Evolutionary conservation across 805 yeast species (phyloP).

Genomic region (Scheffersomyces spartinae): DNA sequence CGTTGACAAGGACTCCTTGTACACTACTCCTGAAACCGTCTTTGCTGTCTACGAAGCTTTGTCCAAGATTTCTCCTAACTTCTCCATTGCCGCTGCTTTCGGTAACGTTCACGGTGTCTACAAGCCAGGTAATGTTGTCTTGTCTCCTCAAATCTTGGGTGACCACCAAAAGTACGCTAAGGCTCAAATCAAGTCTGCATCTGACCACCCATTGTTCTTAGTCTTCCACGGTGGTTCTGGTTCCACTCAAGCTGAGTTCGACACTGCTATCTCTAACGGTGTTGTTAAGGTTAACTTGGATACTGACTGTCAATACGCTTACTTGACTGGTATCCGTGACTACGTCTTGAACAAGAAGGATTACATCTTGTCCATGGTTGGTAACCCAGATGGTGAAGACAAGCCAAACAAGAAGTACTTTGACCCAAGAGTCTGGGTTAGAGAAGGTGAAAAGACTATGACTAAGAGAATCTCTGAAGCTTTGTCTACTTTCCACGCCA

Average conservation of each 20-base stretch:
- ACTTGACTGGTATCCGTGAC: slow-evolving; percentile 95
- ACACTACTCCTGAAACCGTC: slow-evolving; percentile 94
- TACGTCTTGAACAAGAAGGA: slow-evolving; percentile 94
- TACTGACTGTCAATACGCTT: slow-evolving; percentile 98
- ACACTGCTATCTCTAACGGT: slow-evolving; percentile 84
- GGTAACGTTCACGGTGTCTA: slow-evolving; percentile 99
- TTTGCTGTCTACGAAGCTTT: slow-evolving; percentile 85
- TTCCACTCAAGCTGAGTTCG: slow-evolving; percentile 84
- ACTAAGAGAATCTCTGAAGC: slow-evolving; percentile 73
- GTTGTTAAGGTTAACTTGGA: slow-evolving; percentile 98
- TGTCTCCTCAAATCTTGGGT: slow-evolving; percentile 87
- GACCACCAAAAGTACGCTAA: slow-evolving; percentile 90
- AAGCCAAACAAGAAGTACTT: slow-evolving; percentile 99
- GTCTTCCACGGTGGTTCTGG: slow-evolving; percentile 99
- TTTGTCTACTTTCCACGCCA: slow-evolving; percentile 76
- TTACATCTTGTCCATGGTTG: slow-evolving; percentile 79
- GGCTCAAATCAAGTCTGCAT: slow-evolving; percentile 42
- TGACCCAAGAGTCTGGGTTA: slow-evolving; percentile 99
- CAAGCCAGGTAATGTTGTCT: slow-evolving; percentile 96
- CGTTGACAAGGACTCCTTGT: slow-evolving; percentile 75
- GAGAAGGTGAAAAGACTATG: slow-evolving; percentile 99
- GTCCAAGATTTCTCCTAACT: slow-evolving; percentile 86
- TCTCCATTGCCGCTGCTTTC: slow-evolving; percentile 98
- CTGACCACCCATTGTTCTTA: slow-evolving; percentile 73
- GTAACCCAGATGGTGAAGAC: slow-evolving; percentile 99